A percentile compares a stretch with the other conserved stretches of the same genome.
Conservation (phyloP, 495 filamentous ascomycete genomes). For the Penicillium cosmopolitanum region DNA sequence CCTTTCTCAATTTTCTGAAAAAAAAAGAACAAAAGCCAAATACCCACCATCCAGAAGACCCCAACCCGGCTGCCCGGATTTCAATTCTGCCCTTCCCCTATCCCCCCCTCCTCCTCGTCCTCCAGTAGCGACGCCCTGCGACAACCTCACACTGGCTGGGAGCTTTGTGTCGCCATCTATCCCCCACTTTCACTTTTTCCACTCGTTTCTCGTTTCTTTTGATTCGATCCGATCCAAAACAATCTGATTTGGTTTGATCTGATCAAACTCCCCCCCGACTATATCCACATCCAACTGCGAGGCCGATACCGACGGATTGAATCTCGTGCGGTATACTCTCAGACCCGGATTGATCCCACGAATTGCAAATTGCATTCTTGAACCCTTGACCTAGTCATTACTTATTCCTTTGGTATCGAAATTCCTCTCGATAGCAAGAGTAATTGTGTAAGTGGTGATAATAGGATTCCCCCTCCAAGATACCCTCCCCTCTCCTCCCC, state of each 20-base stretch:
- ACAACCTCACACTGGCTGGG: constrained; percentile 35
- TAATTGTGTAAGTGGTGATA: not conserved
- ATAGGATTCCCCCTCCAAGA: not conserved
- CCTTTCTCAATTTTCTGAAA: constrained; percentile 30
- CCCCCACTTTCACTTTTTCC: constrained; percentile 17
- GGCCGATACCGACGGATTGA: constrained; percentile 11
- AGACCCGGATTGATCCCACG: not conserved
- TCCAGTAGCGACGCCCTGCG: constrained; percentile 26
- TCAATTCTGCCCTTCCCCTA: constrained; percentile 19
- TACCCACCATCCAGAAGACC: constrained; percentile 4
- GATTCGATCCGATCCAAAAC: constrained; percentile 3
- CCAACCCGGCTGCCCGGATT: constrained; percentile 17
- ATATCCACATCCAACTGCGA: too few relatives aligned
- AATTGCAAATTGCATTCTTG: not conserved
- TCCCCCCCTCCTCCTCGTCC: constrained; percentile 21
- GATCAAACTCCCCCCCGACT: not conserved
- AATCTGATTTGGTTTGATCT: not conserved
- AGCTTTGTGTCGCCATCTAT: constrained; percentile 23
- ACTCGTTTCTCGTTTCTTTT: constrained; percentile 11
- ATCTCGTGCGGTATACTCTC: constrained; percentile 9
- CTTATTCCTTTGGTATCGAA: not conserved
- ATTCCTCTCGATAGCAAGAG: not conserved
- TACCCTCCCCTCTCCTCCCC: not conserved
- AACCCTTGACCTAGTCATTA: not conserved
- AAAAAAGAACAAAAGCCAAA: constrained; percentile 17